phyloP scores from a whole-genome alignment of 768 basidiomycete genomes.

The Rhizopogon vesiculosus region DNA sequence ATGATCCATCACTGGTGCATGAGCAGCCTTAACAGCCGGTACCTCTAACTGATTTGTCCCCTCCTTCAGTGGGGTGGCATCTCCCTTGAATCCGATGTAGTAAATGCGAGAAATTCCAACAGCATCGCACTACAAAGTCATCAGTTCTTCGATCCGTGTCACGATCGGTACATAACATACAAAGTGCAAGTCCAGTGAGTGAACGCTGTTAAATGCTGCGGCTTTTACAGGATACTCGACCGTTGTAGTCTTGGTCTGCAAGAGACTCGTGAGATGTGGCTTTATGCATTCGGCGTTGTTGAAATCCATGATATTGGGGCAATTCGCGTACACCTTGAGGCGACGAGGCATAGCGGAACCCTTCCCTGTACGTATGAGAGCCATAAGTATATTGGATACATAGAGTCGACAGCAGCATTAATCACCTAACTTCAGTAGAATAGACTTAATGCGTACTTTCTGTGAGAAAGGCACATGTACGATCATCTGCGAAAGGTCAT shows the following conservation, averaged over 20 bases:
- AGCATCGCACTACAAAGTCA: constrained; percentile 50
- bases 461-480: constrained; percentile 78
- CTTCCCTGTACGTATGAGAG: constrained; percentile 41
- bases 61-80: constrained; percentile 32
- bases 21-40: constrained; percentile 76
- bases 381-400: neutral
- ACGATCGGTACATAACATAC: constrained; percentile 40
- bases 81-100: constrained; percentile 83
- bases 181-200: constrained; percentile 72
- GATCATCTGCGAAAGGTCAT: constrained; percentile 50
- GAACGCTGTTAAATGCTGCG: constrained; percentile 73
- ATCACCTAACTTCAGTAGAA: constrained; percentile 75
- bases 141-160: neutral
- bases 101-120: constrained; percentile 63
- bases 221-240: constrained; percentile 76
- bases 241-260: constrained; percentile 64
- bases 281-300: constrained; percentile 61
- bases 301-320: constrained; percentile 74
- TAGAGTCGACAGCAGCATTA: constrained; percentile 1
- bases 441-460: constrained; percentile 68
- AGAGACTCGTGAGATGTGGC: constrained; percentile 67
- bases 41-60: constrained; percentile 58
- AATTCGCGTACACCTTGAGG: constrained; percentile 71
- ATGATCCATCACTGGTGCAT: constrained; percentile 37
- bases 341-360: constrained; percentile 75